phyloP scores from a whole-genome alignment of 441 rosid species.

The Biscutella laevigata region DNA sequence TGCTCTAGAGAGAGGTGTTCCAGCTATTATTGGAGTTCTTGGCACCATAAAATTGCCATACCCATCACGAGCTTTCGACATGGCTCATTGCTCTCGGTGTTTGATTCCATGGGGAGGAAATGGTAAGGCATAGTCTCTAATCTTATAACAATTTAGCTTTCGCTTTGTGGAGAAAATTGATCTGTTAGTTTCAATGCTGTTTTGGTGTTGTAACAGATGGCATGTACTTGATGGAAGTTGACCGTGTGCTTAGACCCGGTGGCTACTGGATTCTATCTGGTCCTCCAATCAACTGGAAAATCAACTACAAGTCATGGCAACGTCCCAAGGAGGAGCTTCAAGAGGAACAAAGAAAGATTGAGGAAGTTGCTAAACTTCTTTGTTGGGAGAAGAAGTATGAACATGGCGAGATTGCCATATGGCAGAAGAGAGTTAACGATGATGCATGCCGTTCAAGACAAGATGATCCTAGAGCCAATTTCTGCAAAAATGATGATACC shows the following conservation, averaged over 20 bases:
- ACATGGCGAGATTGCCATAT: conserved; percentile 60
- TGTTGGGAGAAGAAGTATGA: conserved; percentile 73
- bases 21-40: conserved; percentile 94
- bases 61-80: conserved; percentile 87
- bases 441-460: conserved; percentile 36
- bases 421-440: conserved; percentile 54
- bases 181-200: neutral
- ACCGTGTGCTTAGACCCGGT: conserved; percentile 69
- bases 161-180: neutral
- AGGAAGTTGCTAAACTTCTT: conserved; percentile 51
- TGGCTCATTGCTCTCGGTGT: conserved; percentile 98
- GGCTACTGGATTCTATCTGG: conserved; percentile 75
- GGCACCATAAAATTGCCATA: conserved; percentile 85
- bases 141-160: neutral
- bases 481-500: conserved; percentile 62
- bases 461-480: conserved; percentile 50
- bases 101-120: conserved; percentile 90
- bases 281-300: conserved; percentile 71
- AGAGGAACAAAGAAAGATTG: conserved; percentile 55
- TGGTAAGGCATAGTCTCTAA: conserved; percentile 37
- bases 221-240: conserved; percentile 64
- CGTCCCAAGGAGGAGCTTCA: conserved; percentile 62
- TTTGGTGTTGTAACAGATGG: conserved; percentile 40
- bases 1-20: conserved; percentile 97
- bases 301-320: conserved; percentile 59